Evolutionary conservation across 148 eudicot genomes (phyloP).

Genomic region (Rhododendron mucronatum): DNA sequence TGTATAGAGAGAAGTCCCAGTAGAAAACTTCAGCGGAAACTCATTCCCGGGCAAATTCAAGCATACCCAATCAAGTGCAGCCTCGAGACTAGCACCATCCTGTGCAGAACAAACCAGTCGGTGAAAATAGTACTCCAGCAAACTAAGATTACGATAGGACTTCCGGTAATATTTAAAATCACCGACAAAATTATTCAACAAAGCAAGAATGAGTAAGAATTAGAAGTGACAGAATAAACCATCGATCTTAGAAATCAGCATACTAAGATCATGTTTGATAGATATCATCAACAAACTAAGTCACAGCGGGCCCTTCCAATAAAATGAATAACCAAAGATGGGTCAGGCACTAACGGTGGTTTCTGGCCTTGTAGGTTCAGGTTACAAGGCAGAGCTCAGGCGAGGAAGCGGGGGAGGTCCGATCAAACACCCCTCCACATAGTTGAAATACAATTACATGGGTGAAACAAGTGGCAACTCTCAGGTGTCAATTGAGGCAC

Average conservation of each 20-base stretch:
- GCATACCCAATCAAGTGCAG: slow-evolving; percentile 95
- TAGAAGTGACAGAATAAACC: not conserved
- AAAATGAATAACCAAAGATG: not conserved
- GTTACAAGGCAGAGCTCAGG: no score
- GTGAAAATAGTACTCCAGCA: not conserved
- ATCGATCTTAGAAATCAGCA: not conserved
- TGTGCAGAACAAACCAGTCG: slow-evolving; percentile 14
- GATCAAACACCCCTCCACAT: no score
- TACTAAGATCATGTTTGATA: not conserved
- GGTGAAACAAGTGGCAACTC: no score
- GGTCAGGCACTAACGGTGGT: no score
- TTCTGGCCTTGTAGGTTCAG: no score
- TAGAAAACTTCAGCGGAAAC: slow-evolving; percentile 77
- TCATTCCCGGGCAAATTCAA: slow-evolving; percentile 79
- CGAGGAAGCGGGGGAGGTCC: no score
- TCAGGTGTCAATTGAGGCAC: no score
- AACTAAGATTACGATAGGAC: not conserved
- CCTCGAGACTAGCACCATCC: slow-evolving; percentile 81
- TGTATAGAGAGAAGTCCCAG: slow-evolving; percentile 51
- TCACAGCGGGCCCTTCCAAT: not conserved
- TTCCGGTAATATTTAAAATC: not conserved
- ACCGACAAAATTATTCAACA: not conserved
- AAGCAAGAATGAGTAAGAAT: not conserved
- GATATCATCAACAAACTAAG: not conserved
- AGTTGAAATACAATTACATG: no score